These are phyloP conservation scores for Lolium perenne DNA, from an alignment of 176 grass and related monocot species.

Conservation along the genomic window DNA sequence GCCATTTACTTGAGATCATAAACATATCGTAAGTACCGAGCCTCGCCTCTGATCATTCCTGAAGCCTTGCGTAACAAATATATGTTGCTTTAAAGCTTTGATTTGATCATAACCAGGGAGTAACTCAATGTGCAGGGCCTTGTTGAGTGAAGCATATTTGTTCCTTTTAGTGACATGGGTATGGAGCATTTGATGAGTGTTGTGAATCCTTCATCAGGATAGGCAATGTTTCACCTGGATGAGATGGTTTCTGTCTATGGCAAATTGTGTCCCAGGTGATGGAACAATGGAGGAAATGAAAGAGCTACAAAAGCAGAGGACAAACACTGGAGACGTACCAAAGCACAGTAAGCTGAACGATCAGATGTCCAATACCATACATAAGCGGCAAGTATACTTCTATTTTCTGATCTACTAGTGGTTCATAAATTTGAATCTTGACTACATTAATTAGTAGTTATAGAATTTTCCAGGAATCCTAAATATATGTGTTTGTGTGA, in stretches of 20 bases:
- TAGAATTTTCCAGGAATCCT: not conserved
- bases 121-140: conserved; percentile 41
- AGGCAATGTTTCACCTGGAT: not conserved
- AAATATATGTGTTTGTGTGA: not conserved
- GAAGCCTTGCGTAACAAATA: not conserved
- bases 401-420: conserved; percentile 6
- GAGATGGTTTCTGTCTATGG: not conserved
- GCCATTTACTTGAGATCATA: not conserved
- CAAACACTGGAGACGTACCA: conserved; percentile 47
- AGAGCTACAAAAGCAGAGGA: conserved; percentile 38
- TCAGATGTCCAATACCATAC: conserved; percentile 62
- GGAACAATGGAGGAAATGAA: conserved; percentile 46
- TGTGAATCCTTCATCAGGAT: conserved; percentile 54
- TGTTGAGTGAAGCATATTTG: conserved; percentile 31
- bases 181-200: conserved; percentile 45
- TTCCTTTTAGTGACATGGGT: conserved; percentile 44
- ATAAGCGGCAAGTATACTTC: conserved; percentile 51
- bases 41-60: too few species aligned
- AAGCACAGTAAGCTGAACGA: conserved; percentile 29
- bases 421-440: not conserved
- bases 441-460: not conserved
- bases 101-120: not conserved
- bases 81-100: not conserved
- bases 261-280: conserved; percentile 6
- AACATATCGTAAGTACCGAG: too few species aligned